phyloP scores from a whole-genome alignment of 805 yeast genomes.

The Teunomyces stri region DNA sequence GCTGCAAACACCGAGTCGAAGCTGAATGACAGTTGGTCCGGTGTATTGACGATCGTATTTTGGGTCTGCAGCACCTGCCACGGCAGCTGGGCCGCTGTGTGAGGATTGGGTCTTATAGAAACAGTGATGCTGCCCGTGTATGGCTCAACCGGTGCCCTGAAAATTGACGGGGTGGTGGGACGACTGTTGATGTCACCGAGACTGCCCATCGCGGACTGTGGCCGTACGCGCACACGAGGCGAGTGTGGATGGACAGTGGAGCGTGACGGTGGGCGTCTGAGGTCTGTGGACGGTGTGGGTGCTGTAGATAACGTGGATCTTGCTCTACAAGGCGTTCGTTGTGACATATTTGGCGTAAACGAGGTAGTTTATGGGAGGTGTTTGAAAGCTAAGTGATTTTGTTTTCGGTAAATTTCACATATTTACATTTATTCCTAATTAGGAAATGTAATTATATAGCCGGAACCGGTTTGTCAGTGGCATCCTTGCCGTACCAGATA shows the following conservation, averaged over 20 bases:
- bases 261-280: conserved; percentile 31
- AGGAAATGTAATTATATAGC: conserved; percentile 7
- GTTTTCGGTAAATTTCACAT: not conserved
- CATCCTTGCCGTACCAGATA: conserved; percentile 65
- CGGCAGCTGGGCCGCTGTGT: conserved; percentile 17
- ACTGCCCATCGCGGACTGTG: conserved; percentile 35
- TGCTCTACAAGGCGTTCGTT: conserved; percentile 26
- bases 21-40: conserved; percentile 57
- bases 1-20: conserved; percentile 81
- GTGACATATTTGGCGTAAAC: conserved; percentile 11
- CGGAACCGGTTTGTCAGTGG: conserved; percentile 45
- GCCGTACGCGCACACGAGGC: conserved; percentile 30
- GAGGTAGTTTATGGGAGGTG: not conserved
- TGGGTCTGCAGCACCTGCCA: conserved; percentile 16
- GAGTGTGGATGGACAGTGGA: conserved; percentile 27
- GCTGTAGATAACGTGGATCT: conserved; percentile 23
- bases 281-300: conserved; percentile 13
- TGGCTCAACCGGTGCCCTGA: conserved; percentile 27
- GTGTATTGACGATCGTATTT: conserved; percentile 43
- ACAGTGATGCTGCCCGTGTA: conserved; percentile 76
- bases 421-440: conserved; percentile 2
- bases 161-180: conserved; percentile 38
- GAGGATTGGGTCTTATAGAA: conserved; percentile 75
- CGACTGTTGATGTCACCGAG: conserved; percentile 19
- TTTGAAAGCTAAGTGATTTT: not conserved